A percentile compares a stretch with the other conserved stretches of the same genome.
phyloP scores from a whole-genome alignment of 2,329 filamentous ascomycete genomes.

The Xylariaceae sp. region DNA sequence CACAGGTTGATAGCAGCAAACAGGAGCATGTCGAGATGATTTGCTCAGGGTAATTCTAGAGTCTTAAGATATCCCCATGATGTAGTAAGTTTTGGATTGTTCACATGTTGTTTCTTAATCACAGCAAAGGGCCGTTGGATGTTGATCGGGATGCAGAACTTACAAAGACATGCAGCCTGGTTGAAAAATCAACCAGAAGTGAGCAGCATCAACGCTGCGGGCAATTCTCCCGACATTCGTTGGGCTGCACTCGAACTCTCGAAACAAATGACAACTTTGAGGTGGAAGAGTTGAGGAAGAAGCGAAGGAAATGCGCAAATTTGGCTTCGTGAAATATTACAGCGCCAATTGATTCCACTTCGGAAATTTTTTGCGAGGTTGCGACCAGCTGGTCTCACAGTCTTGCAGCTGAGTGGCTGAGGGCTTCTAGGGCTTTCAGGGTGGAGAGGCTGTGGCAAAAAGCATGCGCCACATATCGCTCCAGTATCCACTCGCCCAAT shows the following conservation, averaged over 20 bases:
- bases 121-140: constrained; percentile 27
- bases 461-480: constrained; percentile 7
- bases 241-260: neutral
- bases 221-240: no score
- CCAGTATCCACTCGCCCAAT: neutral
- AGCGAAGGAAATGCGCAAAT: neutral
- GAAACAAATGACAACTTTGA: constrained; percentile 1
- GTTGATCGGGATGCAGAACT: neutral
- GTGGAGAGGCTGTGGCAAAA: constrained; percentile 15
- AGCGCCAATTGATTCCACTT: constrained; percentile 4
- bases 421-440: neutral
- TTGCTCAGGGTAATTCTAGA: constrained; percentile 56
- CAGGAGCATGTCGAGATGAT: constrained; percentile 2
- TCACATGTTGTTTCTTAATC: constrained; percentile 42
- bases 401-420: no score
- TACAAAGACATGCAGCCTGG: neutral
- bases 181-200: constrained; percentile 2
- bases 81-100: constrained; percentile 61
- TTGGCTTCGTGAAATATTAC: neutral
- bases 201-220: no score
- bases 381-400: no score
- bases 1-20: no score
- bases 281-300: constrained; percentile 4
- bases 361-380: constrained; percentile 3
- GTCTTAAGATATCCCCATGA: constrained; percentile 50